Percentiles rank a stretch among this genome's conserved stretches.
Evolutionary conservation across 208 protist species (phyloP).

Genomic region (Trypanosoma theileri): DNA sequence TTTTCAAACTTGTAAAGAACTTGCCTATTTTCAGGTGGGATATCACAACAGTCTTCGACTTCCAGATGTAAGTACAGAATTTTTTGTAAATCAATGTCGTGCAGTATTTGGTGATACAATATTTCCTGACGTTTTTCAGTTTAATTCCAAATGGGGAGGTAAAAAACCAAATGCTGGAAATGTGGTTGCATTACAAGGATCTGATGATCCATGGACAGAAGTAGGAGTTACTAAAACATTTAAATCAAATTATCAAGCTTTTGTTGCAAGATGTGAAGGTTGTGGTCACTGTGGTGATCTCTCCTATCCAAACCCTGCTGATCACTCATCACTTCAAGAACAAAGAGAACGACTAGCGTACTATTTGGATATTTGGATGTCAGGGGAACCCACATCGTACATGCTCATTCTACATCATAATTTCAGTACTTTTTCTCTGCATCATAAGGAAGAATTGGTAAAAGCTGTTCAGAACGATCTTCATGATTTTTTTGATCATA

Average conservation of each 20-base stretch:
- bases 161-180: constrained; percentile 32
- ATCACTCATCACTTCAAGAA: constrained; percentile 18
- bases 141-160: constrained; percentile 39
- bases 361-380: constrained; percentile 36
- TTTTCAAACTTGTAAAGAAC: constrained; percentile 41
- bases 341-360: constrained; percentile 26
- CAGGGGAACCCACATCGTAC: constrained; percentile 5
- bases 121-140: constrained; percentile 39
- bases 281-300: constrained; percentile 48
- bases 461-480: constrained; percentile 20
- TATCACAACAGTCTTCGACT: constrained; percentile 39
- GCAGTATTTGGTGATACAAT: constrained; percentile 30
- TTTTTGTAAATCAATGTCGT: constrained; percentile 47
- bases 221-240: constrained; percentile 29
- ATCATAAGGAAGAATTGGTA: constrained; percentile 5
- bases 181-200: constrained; percentile 38
- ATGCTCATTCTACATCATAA: constrained; percentile 3
- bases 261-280: constrained; percentile 38
- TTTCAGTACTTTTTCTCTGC: neutral
- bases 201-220: constrained; percentile 40
- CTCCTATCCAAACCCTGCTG: neutral
- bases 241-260: constrained; percentile 19
- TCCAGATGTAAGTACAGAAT: constrained; percentile 21
- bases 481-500: constrained; percentile 24
- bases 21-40: constrained; percentile 41